A percentile compares a stretch with the other conserved stretches of the same genome.
Conservation (phyloP, 192 early-diverging fungal species). For the Kappamyces sp. region DNA sequence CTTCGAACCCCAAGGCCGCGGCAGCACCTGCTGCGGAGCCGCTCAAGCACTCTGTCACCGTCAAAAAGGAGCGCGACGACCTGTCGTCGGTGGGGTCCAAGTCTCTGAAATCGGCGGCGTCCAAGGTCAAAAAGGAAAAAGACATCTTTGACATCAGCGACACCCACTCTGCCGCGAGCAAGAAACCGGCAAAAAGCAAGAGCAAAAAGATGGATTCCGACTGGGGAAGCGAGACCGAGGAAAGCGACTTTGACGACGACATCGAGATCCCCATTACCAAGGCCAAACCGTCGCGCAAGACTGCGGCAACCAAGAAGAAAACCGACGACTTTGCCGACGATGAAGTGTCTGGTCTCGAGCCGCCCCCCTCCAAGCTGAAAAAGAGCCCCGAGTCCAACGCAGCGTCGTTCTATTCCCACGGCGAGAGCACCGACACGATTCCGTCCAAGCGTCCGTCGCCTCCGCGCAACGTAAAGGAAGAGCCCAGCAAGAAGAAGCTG, state of each 20-base stretch:
- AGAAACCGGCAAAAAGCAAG: constrained; percentile 17
- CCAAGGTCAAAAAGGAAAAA: constrained; percentile 15
- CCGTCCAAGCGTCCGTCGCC: background rate
- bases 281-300: constrained; percentile 39
- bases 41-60: background rate
- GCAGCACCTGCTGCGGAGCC: background rate
- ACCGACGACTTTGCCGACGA: constrained; percentile 59
- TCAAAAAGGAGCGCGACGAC: background rate
- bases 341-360: constrained; percentile 32
- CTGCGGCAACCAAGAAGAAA: constrained; percentile 28
- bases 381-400: constrained; percentile 32
- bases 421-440: background rate
- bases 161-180: constrained; percentile 7
- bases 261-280: constrained; percentile 18
- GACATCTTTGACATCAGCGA: too few species aligned
- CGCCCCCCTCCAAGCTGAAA: constrained; percentile 33
- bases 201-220: constrained; percentile 23
- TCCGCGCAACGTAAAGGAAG: background rate
- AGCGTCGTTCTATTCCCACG: background rate
- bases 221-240: constrained; percentile 12
- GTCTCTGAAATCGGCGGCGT: constrained; percentile 12
- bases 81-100: too few species aligned
- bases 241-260: constrained; percentile 28
- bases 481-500: background rate
- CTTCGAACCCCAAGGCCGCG: background rate